A percentile compares a stretch with the other conserved stretches of the same genome.
Evolutionary conservation across 805 yeast species (phyloP).

Genomic region (Blastobotrys terrestris): DNA sequence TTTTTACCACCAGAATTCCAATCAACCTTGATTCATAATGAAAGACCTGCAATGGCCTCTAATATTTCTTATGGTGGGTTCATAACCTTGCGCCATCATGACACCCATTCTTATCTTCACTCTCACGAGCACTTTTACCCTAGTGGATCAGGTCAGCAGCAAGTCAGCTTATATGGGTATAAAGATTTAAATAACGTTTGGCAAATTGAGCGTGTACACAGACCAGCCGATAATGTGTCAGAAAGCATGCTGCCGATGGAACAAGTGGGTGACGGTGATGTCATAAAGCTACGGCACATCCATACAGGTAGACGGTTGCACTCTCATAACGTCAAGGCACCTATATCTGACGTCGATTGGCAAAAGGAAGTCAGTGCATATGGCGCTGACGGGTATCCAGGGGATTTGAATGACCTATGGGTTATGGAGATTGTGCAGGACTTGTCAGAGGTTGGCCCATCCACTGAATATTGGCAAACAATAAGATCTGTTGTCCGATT

Average conservation of each 20-base stretch:
- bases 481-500: slow-evolving; percentile 53
- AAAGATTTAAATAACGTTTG: slow-evolving; percentile 59
- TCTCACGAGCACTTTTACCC: slow-evolving; percentile 53
- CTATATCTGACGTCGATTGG: slow-evolving; percentile 21
- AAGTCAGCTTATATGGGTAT: slow-evolving; percentile 55
- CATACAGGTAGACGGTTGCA: slow-evolving; percentile 20
- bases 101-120: slow-evolving; percentile 60
- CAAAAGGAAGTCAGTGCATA: slow-evolving; percentile 34
- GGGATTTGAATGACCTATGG: slow-evolving; percentile 56
- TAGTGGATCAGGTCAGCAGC: slow-evolving; percentile 55
- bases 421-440: slow-evolving; percentile 39
- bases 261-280: slow-evolving; percentile 37
- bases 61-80: slow-evolving; percentile 58
- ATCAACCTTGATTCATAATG: slow-evolving; percentile 35
- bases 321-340: slow-evolving; percentile 18
- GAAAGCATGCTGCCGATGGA: background rate
- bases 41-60: slow-evolving; percentile 36
- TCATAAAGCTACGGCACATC: slow-evolving; percentile 38
- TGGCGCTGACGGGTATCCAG: slow-evolving; percentile 47
- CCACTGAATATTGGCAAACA: slow-evolving; percentile 33
- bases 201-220: slow-evolving; percentile 43
- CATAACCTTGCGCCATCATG: slow-evolving; percentile 55
- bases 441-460: slow-evolving; percentile 26
- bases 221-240: slow-evolving; percentile 25
- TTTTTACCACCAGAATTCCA: slow-evolving; percentile 52